Evolutionary conservation across 1,284 basidiomycete species (phyloP).

Genomic region (Puccinia triticina): DNA sequence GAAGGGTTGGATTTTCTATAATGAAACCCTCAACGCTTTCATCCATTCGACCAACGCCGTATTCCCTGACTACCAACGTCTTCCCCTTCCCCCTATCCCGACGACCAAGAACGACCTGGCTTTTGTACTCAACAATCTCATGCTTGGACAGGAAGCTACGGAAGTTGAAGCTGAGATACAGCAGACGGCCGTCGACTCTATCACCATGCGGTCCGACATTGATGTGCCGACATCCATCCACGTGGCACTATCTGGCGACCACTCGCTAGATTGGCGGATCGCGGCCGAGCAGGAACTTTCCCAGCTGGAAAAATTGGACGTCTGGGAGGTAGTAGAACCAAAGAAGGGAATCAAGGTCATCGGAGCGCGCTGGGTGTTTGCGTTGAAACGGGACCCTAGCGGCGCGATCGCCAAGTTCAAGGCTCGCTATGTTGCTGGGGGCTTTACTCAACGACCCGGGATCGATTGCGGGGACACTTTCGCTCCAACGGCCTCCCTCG

Average conservation of each 20-base stretch:
- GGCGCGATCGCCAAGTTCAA: background rate
- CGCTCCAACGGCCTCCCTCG: slow-evolving; percentile 1
- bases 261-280: background rate
- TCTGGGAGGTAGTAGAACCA: slow-evolving; percentile 11
- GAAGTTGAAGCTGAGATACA: background rate
- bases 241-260: background rate
- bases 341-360: background rate
- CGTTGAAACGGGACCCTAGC: background rate
- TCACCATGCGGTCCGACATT: background rate
- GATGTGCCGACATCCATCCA: background rate
- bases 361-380: slow-evolving; percentile 27
- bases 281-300: background rate
- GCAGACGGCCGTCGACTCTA: background rate
- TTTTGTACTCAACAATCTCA: background rate
- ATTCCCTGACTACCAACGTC: background rate
- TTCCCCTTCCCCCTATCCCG: background rate
- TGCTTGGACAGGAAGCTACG: background rate
- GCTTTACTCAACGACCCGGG: slow-evolving; percentile 8
- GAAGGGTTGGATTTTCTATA: slow-evolving; percentile 37
- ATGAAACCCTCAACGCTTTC: background rate
- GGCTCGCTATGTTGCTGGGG: slow-evolving; percentile 3
- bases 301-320: background rate
- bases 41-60: background rate
- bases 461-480: slow-evolving; percentile 7
- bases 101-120: background rate